Conservation (phyloP, 1,139 yeast genomes). For the Scheffersomyces stambukii region DNA sequence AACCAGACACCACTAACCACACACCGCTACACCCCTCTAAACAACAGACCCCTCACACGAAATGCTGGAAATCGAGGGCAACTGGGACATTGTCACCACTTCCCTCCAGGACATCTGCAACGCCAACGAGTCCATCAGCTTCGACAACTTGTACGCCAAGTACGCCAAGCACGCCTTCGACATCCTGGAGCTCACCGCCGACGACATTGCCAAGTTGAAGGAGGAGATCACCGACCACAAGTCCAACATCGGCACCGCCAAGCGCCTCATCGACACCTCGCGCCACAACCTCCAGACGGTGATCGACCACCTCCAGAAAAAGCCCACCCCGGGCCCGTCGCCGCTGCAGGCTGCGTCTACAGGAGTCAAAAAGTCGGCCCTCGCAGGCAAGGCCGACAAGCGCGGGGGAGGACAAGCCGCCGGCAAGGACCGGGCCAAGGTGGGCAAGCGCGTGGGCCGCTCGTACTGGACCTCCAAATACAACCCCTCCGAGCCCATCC, state of each 20-base stretch:
- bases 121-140: slow-evolving; percentile 50
- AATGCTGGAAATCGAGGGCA: slow-evolving; percentile 41
- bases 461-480: slow-evolving; percentile 41
- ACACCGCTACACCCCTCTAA: not conserved
- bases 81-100: slow-evolving; percentile 66
- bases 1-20: not conserved
- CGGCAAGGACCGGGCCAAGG: slow-evolving; percentile 15
- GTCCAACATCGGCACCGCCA: slow-evolving; percentile 54
- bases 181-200: slow-evolving; percentile 12
- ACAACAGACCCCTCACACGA: slow-evolving; percentile 4
- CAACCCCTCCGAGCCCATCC: slow-evolving; percentile 59
- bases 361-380: not conserved
- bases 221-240: slow-evolving; percentile 48
- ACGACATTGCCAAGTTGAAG: slow-evolving; percentile 37
- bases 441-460: slow-evolving; percentile 32
- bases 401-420: slow-evolving; percentile 4
- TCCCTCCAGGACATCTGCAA: slow-evolving; percentile 66
- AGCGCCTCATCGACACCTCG: slow-evolving; percentile 41
- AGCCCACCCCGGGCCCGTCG: slow-evolving; percentile 1
- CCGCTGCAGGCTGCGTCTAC: slow-evolving; percentile 2
- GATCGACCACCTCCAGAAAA: slow-evolving; percentile 21
- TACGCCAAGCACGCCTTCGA: slow-evolving; percentile 12
- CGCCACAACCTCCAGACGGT: slow-evolving; percentile 34
- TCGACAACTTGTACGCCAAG: slow-evolving; percentile 42
- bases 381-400: slow-evolving; percentile 1